Base-by-base conservation (phyloP, 2,329 filamentous ascomycete species). In the Polytolypa hystricis region DNA sequence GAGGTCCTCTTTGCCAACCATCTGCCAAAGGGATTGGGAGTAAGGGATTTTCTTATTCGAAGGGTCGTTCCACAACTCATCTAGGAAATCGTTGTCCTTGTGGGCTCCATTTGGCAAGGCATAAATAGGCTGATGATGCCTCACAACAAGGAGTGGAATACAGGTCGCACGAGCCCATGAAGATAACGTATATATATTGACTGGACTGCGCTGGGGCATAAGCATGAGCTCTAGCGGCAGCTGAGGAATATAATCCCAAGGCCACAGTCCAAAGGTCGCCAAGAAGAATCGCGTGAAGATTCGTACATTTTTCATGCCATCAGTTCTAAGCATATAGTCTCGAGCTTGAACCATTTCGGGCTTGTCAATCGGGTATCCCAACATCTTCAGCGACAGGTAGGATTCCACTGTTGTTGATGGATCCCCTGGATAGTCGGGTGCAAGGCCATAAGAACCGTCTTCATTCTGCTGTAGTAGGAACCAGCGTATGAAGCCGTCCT, bases 351-450 rank as follows among this genome's bases (percentile, higher is more conserved):
- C 34, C 30, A 19, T 32, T 14, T 16, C 30, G 14, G 42, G 37
- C 6, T 36, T 8, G 3, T 47, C 35, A 1, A 27, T 11, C 1
- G 42, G 28, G 3, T 51, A 16, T 0, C 52, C 52, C 3, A 62
- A 41, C 4, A 61, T 49, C 36, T 56, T 58, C 26, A 61, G 39
- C 0, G 56, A 57, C 2, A 61, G 40, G 27, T 61, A 61, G 1
- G 51, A 53, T 33, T 61, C 58, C 1, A 47, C 47, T 1, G 50
- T 52, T 1, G 47, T 49, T 2, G 57, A 48, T 54, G 42, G 2
- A 50, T 50, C n/a, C n/a, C n/a, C n/a, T 2, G 41, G 39, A 12
- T 39, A 28, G 2, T 42, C 37, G 1, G 52, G 51, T 0, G 50
- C 55, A 8, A 56, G 15, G 3, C 44, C 41, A 55, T 53, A 59